Conservation (phyloP, 2,329 filamentous ascomycete species). For the Aspergillus vadensis region DNA sequence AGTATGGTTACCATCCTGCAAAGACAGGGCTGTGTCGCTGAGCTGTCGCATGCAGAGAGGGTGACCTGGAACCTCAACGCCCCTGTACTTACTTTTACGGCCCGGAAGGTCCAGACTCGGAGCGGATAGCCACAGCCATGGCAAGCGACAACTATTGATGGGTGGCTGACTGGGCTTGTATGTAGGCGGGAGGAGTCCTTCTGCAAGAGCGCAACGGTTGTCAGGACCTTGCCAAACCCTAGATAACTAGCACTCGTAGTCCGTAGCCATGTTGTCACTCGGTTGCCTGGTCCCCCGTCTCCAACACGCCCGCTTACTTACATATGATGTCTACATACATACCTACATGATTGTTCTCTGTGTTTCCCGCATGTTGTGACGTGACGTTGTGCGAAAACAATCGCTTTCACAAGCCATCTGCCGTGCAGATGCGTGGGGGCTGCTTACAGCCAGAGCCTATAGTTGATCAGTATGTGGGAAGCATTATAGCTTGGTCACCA, state of each 20-base stretch:
- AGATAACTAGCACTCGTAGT: not conserved
- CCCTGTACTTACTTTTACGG: not conserved
- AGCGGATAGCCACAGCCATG: conserved; percentile 1
- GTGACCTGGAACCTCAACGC: not conserved
- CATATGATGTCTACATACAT: no score
- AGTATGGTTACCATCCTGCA: not conserved
- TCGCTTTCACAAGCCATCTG: not conserved
- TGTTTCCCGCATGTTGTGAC: not conserved
- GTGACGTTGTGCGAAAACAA: not conserved
- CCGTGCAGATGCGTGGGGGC: not conserved
- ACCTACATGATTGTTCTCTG: not conserved
- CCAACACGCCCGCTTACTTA: no score
- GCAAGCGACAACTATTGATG: not conserved
- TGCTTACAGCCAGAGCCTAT: not conserved
- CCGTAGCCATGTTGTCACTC: no score
- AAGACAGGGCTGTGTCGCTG: conserved; percentile 1
- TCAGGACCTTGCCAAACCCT: not conserved
- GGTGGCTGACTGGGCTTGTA: conserved; percentile 1
- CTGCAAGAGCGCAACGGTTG: not conserved
- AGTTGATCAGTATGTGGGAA: not conserved
- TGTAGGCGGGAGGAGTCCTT: not conserved
- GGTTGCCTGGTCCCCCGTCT: no score
- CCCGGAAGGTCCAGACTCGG: not conserved
- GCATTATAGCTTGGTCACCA: not conserved
- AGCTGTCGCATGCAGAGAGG: not conserved